A percentile compares a stretch with the other conserved stretches of the same genome.
Conservation (phyloP, 805 yeast genomes). For the Novakomyces olei region DNA sequence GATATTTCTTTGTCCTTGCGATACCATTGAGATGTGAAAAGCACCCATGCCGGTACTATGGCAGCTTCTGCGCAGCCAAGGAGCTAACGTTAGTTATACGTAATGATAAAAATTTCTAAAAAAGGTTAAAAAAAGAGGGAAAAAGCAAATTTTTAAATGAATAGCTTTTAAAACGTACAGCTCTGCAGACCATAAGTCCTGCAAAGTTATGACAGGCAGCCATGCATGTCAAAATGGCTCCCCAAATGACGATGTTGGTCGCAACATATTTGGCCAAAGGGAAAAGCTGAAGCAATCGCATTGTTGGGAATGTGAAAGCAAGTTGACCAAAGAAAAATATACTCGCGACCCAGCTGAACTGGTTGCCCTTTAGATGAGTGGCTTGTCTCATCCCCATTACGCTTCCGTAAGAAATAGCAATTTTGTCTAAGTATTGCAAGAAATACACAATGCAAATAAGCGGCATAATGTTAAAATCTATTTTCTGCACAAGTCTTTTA, state of each 20-base stretch:
- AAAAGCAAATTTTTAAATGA: too few species aligned
- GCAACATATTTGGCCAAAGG: conserved; percentile 34
- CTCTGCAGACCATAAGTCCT: conserved; percentile 24
- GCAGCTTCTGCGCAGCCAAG: conserved; percentile 29
- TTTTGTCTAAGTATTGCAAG: conserved; percentile 39
- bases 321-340: conserved; percentile 41
- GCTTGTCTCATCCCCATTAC: conserved; percentile 29
- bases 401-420: conserved; percentile 29
- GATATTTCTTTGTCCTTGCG: conserved; percentile 26
- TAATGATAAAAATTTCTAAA: too few species aligned
- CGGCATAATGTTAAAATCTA: conserved; percentile 29
- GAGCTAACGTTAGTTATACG: too few species aligned
- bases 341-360: conserved; percentile 10
- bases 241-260: conserved; percentile 37
- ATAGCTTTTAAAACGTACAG: too few species aligned
- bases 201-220: conserved; percentile 28
- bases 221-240: conserved; percentile 25
- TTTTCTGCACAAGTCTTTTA: too few species aligned
- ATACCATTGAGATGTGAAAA: conserved; percentile 43
- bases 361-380: conserved; percentile 23
- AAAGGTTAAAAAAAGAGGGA: too few species aligned
- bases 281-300: conserved; percentile 28
- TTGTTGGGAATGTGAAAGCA: conserved; percentile 30
- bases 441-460: conserved; percentile 31
- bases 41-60: conserved; percentile 30